Conservation (phyloP, 2,329 filamentous ascomycete genomes). For the Verticillium klebahnii region DNA sequence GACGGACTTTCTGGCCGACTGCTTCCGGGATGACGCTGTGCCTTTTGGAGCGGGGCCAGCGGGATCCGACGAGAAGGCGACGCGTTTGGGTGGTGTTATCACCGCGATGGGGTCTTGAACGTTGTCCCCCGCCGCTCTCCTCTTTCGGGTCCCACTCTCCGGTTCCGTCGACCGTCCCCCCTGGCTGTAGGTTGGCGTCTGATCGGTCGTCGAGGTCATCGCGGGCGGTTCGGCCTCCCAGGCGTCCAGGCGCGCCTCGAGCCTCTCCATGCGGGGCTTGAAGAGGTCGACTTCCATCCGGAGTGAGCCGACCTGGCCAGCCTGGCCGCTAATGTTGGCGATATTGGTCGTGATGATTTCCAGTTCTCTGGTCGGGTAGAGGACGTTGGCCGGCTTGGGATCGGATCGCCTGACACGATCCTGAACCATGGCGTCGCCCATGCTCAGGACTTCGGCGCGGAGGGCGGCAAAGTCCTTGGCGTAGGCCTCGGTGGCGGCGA, state of each 20-base stretch:
- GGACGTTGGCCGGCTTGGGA: conserved; percentile 1
- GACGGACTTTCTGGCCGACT: neutral
- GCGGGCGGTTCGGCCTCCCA: neutral
- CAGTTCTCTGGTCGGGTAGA: conserved; percentile 23
- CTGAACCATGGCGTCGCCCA: conserved; percentile 21
- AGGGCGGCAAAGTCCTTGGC: conserved; percentile 25
- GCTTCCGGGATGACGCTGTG: neutral
- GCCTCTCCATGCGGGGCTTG: conserved; percentile 28
- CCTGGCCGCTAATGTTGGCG: conserved; percentile 30
- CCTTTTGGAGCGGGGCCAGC: neutral
- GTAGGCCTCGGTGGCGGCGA: conserved; percentile 18
- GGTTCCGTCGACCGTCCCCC: neutral
- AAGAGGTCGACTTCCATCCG: conserved; percentile 38
- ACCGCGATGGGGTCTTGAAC: neutral
- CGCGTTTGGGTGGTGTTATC: neutral
- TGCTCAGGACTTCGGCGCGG: conserved; percentile 25
- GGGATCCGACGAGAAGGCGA: neutral
- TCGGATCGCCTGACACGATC: conserved; percentile 14
- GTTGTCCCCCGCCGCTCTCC: neutral
- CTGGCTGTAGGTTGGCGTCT: neutral
- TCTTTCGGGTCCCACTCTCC: neutral
- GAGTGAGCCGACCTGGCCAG: conserved; percentile 32
- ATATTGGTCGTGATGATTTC: conserved; percentile 34
- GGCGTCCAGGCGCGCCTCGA: conserved; percentile 19
- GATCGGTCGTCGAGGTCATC: neutral